Percentiles rank a stretch among this genome's conserved stretches.
Evolutionary conservation across 306 rosid genomes (phyloP).

Genomic region (Dryas octopetala): DNA sequence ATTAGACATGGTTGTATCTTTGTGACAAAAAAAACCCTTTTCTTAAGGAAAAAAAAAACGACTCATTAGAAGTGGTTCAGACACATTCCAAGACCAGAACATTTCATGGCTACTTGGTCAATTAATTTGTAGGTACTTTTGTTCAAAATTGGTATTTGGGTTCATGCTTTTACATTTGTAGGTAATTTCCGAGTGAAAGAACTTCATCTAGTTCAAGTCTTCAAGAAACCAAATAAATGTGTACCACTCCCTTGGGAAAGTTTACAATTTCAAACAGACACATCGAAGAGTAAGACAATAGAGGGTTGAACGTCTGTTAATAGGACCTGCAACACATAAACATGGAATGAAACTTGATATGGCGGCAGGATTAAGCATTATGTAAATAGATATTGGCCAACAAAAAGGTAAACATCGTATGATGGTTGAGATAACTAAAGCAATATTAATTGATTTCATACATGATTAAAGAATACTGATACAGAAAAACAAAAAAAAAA

Average conservation of each 20-base stretch:
- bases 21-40: not conserved
- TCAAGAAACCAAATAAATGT: not conserved
- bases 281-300: conserved; percentile 13
- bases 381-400: not conserved
- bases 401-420: not conserved
- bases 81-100: conserved; percentile 3
- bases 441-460: not conserved
- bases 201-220: not conserved
- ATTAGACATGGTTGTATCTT: not conserved
- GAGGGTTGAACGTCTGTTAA: conserved; percentile 20
- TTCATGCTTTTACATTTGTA: not conserved
- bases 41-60: not conserved
- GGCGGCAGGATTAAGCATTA: not conserved
- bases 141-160: not conserved
- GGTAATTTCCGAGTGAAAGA: not conserved
- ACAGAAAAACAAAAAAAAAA: too few relatives aligned
- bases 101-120: not conserved
- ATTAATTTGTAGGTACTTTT: not conserved
- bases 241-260: conserved; percentile 14
- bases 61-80: not conserved
- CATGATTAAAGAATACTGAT: too few relatives aligned
- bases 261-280: conserved; percentile 14
- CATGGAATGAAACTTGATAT: conserved; percentile 1
- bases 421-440: not conserved
- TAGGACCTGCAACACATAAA: conserved; percentile 13